Evolutionary conservation across 257 asterid genomes (phyloP).

Genomic region (Henckelia pumila): DNA sequence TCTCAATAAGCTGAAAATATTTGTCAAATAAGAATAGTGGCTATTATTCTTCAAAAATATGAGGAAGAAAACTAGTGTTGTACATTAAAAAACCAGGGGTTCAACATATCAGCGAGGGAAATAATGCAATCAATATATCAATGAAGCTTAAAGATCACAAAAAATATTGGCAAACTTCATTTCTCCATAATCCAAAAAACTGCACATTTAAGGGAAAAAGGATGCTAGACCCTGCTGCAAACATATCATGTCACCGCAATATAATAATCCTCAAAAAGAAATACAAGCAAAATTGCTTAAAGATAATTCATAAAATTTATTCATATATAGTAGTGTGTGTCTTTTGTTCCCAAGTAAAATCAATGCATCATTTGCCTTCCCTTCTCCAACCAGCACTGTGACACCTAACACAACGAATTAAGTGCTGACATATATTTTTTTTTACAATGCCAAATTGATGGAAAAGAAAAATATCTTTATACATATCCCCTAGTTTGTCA

Average conservation of each 20-base stretch:
- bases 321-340: neutral
- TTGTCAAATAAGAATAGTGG: constrained; percentile 17
- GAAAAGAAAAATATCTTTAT: no score
- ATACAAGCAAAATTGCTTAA: neutral
- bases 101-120: constrained; percentile 1
- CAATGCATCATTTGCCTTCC: neutral
- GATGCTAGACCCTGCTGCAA: neutral
- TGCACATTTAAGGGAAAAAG: neutral
- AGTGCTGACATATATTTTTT: no score
- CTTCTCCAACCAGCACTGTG: neutral
- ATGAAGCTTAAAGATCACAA: neutral
- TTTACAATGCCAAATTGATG: no score
- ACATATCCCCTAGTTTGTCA: no score
- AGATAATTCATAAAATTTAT: neutral
- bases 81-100: neutral
- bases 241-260: neutral
- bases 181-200: neutral
- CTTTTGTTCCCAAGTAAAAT: neutral
- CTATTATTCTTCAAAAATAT: neutral
- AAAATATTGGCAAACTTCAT: neutral
- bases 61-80: neutral
- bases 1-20: constrained; percentile 39
- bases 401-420: neutral
- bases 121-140: no score
- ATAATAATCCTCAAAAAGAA: neutral